Base-by-base conservation (phyloP, 2,329 filamentous ascomycete species). In the Colletotrichum filicis region DNA sequence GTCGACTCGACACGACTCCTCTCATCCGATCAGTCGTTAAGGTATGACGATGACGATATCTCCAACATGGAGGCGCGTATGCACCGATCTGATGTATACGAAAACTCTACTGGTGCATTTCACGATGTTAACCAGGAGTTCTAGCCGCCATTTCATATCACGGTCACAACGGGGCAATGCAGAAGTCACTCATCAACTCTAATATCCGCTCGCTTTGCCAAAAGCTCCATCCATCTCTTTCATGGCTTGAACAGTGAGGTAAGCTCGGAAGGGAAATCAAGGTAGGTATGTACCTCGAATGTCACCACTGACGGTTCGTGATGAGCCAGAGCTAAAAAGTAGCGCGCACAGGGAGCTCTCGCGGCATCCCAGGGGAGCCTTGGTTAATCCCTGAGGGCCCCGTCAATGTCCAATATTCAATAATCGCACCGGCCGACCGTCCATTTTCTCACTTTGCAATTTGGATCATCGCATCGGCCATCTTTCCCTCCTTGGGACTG, bases 381-480 rank as follows among this genome's bases (percentile, higher is more conserved):
- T 68, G 58, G 16, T 53, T 24, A 63, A 68, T 59, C 69, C 69
- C 69, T 72, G 69, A 30, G 30, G 32, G 52, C 61, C 62, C 61
- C 67, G 52, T 63, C 65, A 37, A 62, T 65, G 19, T 52, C 37
- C n/a, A 67, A 46, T 55, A 49, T 61, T 32, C 30, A 55, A 61
- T 61, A n/a, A 52, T 53, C 60, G 22, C 57, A n/a, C 53, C 37
- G 28, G 42, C 55, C 53, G 16, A 26, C 35, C 52, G 24, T 58
- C 55, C 35, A 59, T 46, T 49, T 32, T 37, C 60, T 26, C 24
- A 35, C 28, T 53, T 16, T 35, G 60, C 60, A 63, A 63, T 63
- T 53, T 63, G 60, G 35, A 35, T 49, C 49, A 53, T 42, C 60
- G 60, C 42, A 63, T 30, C 46, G 60, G 60, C 28, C 46, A 53